Conservation (phyloP, 495 filamentous ascomycete species). For the Pyronema omphalodes region DNA sequence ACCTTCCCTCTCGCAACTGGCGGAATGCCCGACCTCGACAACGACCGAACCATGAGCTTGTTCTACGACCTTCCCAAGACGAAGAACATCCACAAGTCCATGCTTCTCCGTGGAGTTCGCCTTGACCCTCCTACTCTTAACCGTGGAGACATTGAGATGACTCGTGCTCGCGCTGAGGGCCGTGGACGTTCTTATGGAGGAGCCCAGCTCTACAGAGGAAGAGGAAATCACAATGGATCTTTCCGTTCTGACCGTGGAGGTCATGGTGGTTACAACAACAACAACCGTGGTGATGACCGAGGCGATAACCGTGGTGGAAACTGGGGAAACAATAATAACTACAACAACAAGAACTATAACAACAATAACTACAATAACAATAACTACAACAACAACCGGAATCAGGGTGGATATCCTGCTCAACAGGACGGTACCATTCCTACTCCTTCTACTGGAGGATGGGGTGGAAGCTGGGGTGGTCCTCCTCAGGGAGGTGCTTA, state of each 20-base stretch:
- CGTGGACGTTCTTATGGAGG: constrained; percentile 47
- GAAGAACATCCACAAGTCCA: constrained; percentile 66
- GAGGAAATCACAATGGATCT: constrained; percentile 23
- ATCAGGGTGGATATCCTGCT: constrained; percentile 4
- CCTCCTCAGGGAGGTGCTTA: background rate
- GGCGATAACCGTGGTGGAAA: too few relatives aligned
- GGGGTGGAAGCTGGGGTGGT: background rate
- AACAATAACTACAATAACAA: background rate
- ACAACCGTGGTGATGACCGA: background rate
- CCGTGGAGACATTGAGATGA: constrained; percentile 49
- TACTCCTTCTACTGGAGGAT: background rate
- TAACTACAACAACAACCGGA: background rate
- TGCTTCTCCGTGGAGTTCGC: constrained; percentile 72
- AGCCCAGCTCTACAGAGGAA: constrained; percentile 34
- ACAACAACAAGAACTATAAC: background rate
- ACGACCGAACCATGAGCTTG: constrained; percentile 72
- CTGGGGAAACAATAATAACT: too few relatives aligned
- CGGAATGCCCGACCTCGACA: constrained; percentile 56
- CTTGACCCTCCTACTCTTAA: constrained; percentile 51
- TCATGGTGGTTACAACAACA: constrained; percentile 24
- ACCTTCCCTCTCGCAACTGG: constrained; percentile 44
- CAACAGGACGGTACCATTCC: background rate
- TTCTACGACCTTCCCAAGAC: constrained; percentile 63
- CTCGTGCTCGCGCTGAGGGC: constrained; percentile 39
- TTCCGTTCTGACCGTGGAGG: constrained; percentile 23